These are phyloP conservation scores for Paralagenidium karlingii DNA, from an alignment of 352 stramenopile species.

Conservation along the genomic window DNA sequence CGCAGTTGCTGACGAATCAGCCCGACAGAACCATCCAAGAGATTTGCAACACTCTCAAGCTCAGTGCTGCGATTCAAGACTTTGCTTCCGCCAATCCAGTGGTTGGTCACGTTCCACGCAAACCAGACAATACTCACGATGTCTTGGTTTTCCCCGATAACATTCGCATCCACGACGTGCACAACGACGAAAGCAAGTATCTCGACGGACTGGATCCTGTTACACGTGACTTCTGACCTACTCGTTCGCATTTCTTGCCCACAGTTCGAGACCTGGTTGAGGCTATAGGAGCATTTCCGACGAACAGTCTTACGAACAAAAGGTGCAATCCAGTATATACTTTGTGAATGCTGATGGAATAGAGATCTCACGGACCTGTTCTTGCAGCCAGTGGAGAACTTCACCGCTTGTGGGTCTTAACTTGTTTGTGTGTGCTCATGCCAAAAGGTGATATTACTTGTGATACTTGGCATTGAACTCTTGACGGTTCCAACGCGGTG, in stretches of 20 bases:
- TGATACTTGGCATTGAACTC: conserved; percentile 6
- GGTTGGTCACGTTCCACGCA: too few species aligned
- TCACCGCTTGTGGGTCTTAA: conserved; percentile 18
- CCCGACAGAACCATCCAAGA: too few species aligned
- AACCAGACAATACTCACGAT: conserved; percentile 22
- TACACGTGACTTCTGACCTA: too few species aligned
- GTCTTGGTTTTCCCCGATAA: conserved; percentile 60
- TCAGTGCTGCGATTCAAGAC: too few species aligned
- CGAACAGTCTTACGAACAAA: background rate
- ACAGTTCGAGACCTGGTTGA: conserved; percentile 5
- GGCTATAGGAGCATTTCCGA: conserved; percentile 1
- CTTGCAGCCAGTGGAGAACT: conserved; percentile 18
- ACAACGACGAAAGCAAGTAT: conserved; percentile 22
- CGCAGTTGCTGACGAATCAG: too few species aligned
- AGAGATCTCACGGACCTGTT: conserved; percentile 16
- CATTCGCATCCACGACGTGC: conserved; percentile 36
- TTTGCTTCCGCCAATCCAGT: too few species aligned
- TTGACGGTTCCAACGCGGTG: conserved; percentile 1
- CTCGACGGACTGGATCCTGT: too few species aligned
- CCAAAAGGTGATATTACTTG: conserved; percentile 13
- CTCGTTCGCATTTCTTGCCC: background rate
- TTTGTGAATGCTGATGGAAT: background rate
- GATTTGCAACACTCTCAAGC: too few species aligned
- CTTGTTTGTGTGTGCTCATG: conserved; percentile 60
- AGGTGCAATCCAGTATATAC: background rate